Conservation (phyloP, 345 rosid species). For the Aurinia saxatilis region DNA sequence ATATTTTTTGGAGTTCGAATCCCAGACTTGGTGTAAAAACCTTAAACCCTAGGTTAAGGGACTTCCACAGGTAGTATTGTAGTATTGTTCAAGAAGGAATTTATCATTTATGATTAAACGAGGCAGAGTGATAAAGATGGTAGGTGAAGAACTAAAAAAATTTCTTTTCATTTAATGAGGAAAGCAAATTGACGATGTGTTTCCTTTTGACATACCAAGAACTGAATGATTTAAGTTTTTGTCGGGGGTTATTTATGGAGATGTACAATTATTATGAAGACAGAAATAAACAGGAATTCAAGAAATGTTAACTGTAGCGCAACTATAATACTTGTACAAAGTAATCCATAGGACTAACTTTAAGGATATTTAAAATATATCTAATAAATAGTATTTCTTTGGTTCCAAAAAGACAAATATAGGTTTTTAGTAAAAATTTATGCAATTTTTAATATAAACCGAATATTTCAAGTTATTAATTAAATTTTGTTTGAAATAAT, state of each 20-base stretch:
- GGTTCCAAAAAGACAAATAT: too few species aligned
- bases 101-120: neutral
- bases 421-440: too few species aligned
- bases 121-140: constrained; percentile 10
- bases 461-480: too few species aligned
- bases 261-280: neutral
- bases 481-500: too few species aligned
- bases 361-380: too few species aligned
- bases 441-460: too few species aligned
- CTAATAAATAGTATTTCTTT: too few species aligned
- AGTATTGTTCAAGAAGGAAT: neutral
- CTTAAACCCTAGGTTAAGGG: too few species aligned
- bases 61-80: too few species aligned
- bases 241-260: constrained; percentile 26
- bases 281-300: neutral
- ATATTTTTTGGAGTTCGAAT: too few species aligned
- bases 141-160: constrained; percentile 12
- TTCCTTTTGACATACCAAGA: constrained; percentile 12
- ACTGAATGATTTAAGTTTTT: constrained; percentile 9
- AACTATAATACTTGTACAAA: neutral
- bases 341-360: too few species aligned
- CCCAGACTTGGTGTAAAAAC: too few species aligned
- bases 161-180: constrained; percentile 11
- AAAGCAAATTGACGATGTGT: constrained; percentile 24
- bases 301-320: neutral